These are phyloP conservation scores for Pestalotiopsis sp. DNA, from an alignment of 2,329 filamentous ascomycete genomes.

Conservation along the genomic window DNA sequence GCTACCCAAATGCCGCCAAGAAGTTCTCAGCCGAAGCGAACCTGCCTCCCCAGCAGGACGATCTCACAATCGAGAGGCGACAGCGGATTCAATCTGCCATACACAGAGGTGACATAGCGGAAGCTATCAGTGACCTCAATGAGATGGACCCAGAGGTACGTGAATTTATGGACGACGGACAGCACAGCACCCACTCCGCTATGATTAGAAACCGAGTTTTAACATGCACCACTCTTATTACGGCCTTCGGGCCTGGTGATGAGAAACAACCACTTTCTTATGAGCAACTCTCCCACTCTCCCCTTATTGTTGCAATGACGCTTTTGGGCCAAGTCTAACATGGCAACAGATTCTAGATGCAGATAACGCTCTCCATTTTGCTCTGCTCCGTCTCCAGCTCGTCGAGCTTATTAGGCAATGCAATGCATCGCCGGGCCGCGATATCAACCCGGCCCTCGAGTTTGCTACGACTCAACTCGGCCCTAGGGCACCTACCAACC, in stretches of 20 bases:
- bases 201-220: constrained; percentile 93
- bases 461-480: constrained; percentile 90
- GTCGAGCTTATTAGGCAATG: constrained; percentile 88
- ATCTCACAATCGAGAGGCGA: constrained; percentile 73
- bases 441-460: constrained; percentile 78
- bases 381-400: constrained; percentile 85
- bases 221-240: constrained; percentile 99
- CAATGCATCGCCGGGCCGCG: constrained; percentile 65
- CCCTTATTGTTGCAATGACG: not conserved
- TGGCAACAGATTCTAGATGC: constrained; percentile 77
- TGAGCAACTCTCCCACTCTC: constrained; percentile 55
- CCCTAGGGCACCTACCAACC: constrained; percentile 80
- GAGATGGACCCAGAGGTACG: constrained; percentile 90
- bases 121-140: constrained; percentile 85
- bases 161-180: constrained; percentile 13
- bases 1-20: constrained; percentile 88
- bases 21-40: constrained; percentile 96
- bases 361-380: constrained; percentile 84
- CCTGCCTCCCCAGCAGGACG: constrained; percentile 72
- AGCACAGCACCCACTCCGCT: constrained; percentile 40
- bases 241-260: constrained; percentile 81
- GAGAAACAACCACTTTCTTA: constrained; percentile 77
- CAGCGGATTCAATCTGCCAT: constrained; percentile 86
- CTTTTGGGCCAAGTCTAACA: constrained; percentile 19
- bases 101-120: constrained; percentile 81